A percentile compares a stretch with the other conserved stretches of the same genome.
Evolutionary conservation across 495 filamentous ascomycete species (phyloP).

Genomic region (Penicillium longicatenatum): DNA sequence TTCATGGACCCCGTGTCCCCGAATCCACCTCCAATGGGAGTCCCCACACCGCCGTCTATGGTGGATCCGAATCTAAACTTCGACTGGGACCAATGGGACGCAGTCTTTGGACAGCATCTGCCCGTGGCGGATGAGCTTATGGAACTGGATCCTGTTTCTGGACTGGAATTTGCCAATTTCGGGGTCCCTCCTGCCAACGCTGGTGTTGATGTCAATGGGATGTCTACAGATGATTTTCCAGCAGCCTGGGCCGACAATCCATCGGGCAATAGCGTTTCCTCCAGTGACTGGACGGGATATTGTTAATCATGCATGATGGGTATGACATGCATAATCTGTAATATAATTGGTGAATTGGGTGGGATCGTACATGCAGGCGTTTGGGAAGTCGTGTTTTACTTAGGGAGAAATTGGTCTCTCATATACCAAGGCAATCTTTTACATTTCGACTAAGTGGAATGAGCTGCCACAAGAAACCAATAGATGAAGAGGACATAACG

Average conservation of each 20-base stretch:
- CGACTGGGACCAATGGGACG: constrained; percentile 56
- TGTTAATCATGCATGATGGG: constrained; percentile 3
- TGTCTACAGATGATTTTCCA: constrained; percentile 3
- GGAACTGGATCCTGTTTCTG: constrained; percentile 45
- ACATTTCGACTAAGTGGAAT: not conserved
- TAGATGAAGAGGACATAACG: constrained; percentile 23
- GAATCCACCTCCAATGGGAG: constrained; percentile 19
- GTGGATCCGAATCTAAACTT: constrained; percentile 48
- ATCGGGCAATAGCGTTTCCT: not conserved
- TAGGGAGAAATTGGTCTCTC: not conserved
- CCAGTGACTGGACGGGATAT: constrained; percentile 24
- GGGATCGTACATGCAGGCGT: not conserved
- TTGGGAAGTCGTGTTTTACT: not conserved
- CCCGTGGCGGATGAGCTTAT: constrained; percentile 49
- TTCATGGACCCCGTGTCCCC: constrained; percentile 32
- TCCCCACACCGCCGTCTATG: constrained; percentile 47
- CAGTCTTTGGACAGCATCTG: constrained; percentile 51
- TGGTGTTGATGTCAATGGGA: constrained; percentile 4
- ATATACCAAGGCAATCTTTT: not conserved
- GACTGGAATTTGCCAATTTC: constrained; percentile 40
- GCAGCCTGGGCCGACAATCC: constrained; percentile 15
- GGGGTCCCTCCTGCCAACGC: constrained; percentile 12
- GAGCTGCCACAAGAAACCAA: not conserved
- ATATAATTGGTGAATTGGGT: not conserved
- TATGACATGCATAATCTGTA: constrained; percentile 2